These are phyloP conservation scores for Cladosporium oxysporum DNA, from an alignment of 2,329 filamentous ascomycete genomes.

Conservation along the genomic window DNA sequence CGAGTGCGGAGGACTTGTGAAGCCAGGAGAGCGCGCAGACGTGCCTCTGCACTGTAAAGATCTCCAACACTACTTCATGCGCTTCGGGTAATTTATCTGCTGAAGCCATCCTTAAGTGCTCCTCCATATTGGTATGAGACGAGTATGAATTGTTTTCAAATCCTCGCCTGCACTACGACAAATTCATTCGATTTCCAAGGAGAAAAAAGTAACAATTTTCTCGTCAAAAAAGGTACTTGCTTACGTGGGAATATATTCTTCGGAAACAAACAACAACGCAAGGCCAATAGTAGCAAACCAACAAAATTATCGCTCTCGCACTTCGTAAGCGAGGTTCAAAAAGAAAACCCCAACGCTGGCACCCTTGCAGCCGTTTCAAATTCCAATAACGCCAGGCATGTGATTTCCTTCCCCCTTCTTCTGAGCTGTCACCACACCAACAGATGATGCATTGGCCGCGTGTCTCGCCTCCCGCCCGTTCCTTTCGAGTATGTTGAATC, in stretches of 20 bases:
- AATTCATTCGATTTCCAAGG: not conserved
- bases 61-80: not conserved
- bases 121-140: not conserved
- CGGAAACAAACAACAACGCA: not conserved
- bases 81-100: not conserved
- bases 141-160: not conserved
- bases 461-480: not conserved
- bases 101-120: not conserved
- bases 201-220: not conserved
- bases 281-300: not conserved
- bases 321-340: not conserved
- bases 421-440: not conserved
- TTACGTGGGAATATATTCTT: conserved; percentile 6
- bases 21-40: not conserved
- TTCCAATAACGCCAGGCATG: conserved; percentile 3
- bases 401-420: not conserved
- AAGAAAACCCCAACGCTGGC: not conserved
- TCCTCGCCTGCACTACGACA: not conserved
- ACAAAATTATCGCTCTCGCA: not conserved
- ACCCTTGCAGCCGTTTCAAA: not conserved
- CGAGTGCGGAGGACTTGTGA: not conserved
- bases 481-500: not conserved
- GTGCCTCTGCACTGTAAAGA: not conserved
- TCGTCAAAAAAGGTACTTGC: conserved; percentile 4
- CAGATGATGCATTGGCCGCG: not conserved